Evolutionary conservation across 2,329 filamentous ascomycete species (phyloP).

Genomic region (Sclerotinia subarctica): DNA sequence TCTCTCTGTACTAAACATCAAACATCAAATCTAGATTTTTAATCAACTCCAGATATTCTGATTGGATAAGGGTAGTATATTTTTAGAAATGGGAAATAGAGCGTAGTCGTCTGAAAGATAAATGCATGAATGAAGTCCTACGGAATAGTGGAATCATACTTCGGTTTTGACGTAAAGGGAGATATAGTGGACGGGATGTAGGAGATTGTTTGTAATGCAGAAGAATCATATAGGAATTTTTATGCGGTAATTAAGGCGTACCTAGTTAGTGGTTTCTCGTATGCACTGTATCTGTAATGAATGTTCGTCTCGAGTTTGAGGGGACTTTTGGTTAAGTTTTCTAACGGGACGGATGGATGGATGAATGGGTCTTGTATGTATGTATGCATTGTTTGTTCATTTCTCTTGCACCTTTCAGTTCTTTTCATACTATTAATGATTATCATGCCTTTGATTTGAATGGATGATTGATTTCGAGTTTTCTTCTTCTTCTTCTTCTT

Average conservation of each 20-base stretch:
- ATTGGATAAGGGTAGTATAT: neutral
- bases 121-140: neutral
- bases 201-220: neutral
- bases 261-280: neutral
- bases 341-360: too few species aligned
- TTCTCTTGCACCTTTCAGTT: neutral
- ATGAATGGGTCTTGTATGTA: neutral
- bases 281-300: neutral
- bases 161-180: neutral
- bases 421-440: neutral
- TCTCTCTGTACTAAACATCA: neutral
- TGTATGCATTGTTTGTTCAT: neutral
- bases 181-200: neutral
- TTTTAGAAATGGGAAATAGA: neutral
- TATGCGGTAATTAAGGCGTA: neutral
- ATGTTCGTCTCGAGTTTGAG: constrained; percentile 2
- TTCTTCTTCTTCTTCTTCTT: neutral
- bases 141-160: neutral
- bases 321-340: too few species aligned
- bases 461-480: neutral
- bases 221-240: neutral
- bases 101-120: neutral
- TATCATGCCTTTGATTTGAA: constrained; percentile 3
- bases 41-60: neutral
- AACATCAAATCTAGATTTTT: neutral